Percentiles rank a stretch among this genome's conserved stretches.
These are phyloP conservation scores for Aspergillus affinis DNA, from an alignment of 495 filamentous ascomycete genomes.

Conservation along the genomic window DNA sequence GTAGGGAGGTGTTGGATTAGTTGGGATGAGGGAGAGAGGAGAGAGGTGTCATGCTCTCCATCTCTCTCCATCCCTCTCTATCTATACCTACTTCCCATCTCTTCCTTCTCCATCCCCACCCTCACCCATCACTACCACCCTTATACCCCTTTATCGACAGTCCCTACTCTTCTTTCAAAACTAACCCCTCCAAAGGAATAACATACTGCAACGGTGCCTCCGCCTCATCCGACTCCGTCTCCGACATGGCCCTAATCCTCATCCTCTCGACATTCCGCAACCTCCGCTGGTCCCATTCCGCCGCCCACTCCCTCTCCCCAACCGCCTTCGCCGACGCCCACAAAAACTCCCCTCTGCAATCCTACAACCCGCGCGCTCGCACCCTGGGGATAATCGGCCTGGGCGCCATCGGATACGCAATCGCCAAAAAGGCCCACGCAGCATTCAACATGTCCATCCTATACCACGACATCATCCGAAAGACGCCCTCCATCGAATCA, in stretches of 20 bases:
- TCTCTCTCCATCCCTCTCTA: neutral
- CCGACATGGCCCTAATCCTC: constrained; percentile 57
- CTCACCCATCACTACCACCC: too few species aligned
- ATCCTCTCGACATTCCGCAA: constrained; percentile 65
- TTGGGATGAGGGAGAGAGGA: neutral
- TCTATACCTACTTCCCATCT: too few species aligned
- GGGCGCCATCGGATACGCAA: constrained; percentile 66
- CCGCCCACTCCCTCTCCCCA: constrained; percentile 31
- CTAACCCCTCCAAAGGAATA: constrained; percentile 55
- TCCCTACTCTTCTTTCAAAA: neutral
- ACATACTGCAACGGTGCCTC: constrained; percentile 70
- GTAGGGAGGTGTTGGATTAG: neutral
- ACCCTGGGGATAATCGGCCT: constrained; percentile 64
- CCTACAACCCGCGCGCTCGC: constrained; percentile 50
- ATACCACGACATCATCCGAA: constrained; percentile 66
- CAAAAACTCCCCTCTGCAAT: constrained; percentile 50
- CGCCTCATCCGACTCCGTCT: constrained; percentile 67
- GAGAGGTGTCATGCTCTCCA: too few species aligned
- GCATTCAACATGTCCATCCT: constrained; percentile 68
- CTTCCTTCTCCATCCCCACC: too few species aligned
- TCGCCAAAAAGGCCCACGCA: constrained; percentile 59
- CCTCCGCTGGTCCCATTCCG: constrained; percentile 59
- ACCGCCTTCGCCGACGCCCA: constrained; percentile 57
- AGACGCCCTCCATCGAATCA: constrained; percentile 35
- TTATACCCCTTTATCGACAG: too few species aligned